Evolutionary conservation across 192 early-diverging fungal genomes (phyloP).

Genomic region (Mortierella claussenii): DNA sequence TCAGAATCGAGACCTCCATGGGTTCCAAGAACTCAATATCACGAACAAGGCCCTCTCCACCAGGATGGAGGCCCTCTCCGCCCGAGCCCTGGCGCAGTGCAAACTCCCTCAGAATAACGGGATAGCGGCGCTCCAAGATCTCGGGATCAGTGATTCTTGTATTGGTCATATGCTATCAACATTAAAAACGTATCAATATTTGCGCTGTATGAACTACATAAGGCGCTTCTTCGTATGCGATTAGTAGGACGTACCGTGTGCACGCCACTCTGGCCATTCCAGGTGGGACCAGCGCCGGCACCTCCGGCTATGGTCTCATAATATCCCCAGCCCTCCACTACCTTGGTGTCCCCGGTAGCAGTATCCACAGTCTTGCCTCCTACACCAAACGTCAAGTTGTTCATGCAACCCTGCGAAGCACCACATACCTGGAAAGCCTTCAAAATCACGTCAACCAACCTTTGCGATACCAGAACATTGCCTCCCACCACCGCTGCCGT

Average conservation of each 20-base stretch:
- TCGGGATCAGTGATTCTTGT: constrained; percentile 98
- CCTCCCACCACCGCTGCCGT: constrained; percentile 96
- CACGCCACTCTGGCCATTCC: constrained; percentile 86
- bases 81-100: constrained; percentile 79
- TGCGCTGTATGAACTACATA: no score
- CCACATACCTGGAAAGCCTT: constrained; percentile 91
- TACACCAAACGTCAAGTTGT: constrained; percentile 96
- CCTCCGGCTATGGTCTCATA: constrained; percentile 95
- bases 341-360: constrained; percentile 54
- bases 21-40: constrained; percentile 93
- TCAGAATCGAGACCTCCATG: constrained; percentile 89
- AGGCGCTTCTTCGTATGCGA: no score
- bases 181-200: background rate
- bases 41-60: constrained; percentile 93
- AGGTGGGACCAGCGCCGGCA: constrained; percentile 89
- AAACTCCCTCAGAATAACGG: constrained; percentile 90
- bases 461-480: constrained; percentile 95
- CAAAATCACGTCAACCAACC: constrained; percentile 91
- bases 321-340: constrained; percentile 89
- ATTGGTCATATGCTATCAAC: constrained; percentile 90
- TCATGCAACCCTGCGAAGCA: constrained; percentile 93
- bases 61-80: constrained; percentile 77
- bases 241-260: constrained; percentile 63
- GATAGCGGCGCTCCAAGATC: constrained; percentile 91
- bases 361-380: constrained; percentile 66